phyloP scores from a whole-genome alignment of 805 yeast species.

The Candida sonorensis region DNA sequence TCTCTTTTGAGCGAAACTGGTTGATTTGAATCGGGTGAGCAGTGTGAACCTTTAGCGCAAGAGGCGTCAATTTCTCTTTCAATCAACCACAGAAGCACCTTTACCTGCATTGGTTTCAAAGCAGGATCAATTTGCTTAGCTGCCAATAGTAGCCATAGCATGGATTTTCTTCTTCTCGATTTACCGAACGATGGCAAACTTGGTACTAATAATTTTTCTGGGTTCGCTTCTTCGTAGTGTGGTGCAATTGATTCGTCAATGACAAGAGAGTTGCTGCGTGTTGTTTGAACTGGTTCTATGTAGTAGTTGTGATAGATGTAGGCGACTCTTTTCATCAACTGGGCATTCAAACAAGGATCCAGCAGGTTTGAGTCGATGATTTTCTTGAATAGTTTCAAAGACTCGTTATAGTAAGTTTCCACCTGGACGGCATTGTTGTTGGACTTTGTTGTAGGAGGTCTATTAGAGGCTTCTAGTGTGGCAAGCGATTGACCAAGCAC shows the following conservation, averaged over 20 bases:
- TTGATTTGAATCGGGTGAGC: too few species aligned
- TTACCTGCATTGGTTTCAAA: slow-evolving; percentile 20
- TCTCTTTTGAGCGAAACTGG: slow-evolving; percentile 23
- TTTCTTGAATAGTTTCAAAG: slow-evolving; percentile 37
- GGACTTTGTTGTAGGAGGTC: not conserved
- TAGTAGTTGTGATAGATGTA: slow-evolving; percentile 24
- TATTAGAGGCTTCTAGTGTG: slow-evolving; percentile 6
- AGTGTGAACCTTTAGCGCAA: too few species aligned
- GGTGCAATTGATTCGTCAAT: slow-evolving; percentile 11
- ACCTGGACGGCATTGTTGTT: slow-evolving; percentile 3
- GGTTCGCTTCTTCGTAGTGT: slow-evolving; percentile 31
- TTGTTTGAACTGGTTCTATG: slow-evolving; percentile 8
- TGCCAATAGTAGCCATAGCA: slow-evolving; percentile 70
- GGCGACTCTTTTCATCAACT: slow-evolving; percentile 31
- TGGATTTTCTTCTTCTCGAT: slow-evolving; percentile 63
- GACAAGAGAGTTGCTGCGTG: not conserved
- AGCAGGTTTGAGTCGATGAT: slow-evolving; percentile 37
- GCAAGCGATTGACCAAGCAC: slow-evolving; percentile 30
- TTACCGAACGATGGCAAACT: slow-evolving; percentile 41
- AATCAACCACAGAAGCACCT: slow-evolving; percentile 17
- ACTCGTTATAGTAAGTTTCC: slow-evolving; percentile 39
- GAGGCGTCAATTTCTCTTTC: slow-evolving; percentile 15
- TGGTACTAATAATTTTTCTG: slow-evolving; percentile 25
- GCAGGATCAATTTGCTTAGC: slow-evolving; percentile 58
- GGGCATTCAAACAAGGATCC: slow-evolving; percentile 37